These are phyloP conservation scores for Physaria fendleri DNA, from an alignment of 345 rosid genomes.

Conservation along the genomic window DNA sequence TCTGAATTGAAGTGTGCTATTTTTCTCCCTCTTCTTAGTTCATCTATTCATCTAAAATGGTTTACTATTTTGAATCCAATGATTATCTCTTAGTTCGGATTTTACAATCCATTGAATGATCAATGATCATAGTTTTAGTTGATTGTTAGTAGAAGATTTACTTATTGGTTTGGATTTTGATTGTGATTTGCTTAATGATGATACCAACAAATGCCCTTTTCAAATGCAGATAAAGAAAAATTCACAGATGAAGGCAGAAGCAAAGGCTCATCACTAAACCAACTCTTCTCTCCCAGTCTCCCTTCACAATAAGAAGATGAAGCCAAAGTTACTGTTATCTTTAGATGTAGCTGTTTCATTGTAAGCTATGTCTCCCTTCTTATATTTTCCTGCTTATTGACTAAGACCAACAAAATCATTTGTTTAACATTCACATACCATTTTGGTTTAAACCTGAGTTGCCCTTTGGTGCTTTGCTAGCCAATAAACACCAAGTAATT, in stretches of 20 bases:
- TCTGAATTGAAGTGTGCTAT: too few species aligned
- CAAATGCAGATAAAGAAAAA: conserved; percentile 29
- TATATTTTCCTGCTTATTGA: neutral
- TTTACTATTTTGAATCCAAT: neutral
- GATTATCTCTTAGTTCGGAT: neutral
- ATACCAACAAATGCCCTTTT: neutral
- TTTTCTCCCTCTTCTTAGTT: too few species aligned
- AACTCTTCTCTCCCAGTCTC: neutral
- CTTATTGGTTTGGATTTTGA: too few species aligned
- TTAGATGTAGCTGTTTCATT: too few species aligned
- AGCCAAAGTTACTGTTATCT: conserved; percentile 12
- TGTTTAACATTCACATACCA: conserved; percentile 7
- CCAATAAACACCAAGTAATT: conserved; percentile 4
- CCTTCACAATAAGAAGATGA: conserved; percentile 22
- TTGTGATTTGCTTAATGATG: neutral
- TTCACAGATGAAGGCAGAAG: conserved; percentile 26
- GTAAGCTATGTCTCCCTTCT: conserved; percentile 1
- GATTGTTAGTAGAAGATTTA: neutral
- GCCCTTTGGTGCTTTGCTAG: neutral
- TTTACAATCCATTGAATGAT: neutral
- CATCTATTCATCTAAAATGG: too few species aligned
- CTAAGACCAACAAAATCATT: neutral
- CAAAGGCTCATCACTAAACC: conserved; percentile 31
- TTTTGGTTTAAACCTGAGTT: conserved; percentile 8
- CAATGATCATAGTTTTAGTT: neutral